Base-by-base conservation (phyloP, 208 protist species). In the Willaertia magna region DNA sequence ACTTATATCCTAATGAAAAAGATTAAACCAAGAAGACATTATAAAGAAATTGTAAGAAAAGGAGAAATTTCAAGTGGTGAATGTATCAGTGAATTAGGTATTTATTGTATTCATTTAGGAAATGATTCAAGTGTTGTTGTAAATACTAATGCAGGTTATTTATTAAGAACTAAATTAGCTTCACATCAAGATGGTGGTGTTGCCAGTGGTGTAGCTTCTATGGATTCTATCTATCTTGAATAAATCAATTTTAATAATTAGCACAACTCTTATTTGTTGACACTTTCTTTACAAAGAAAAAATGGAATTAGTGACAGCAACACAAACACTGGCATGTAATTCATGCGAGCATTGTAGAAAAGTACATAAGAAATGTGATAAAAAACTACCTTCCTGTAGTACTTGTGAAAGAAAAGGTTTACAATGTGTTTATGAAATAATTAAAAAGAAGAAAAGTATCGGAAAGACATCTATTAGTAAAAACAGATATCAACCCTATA, bases 161-260 rank as follows among this genome's bases (percentile, higher is more conserved):
- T 97, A 0, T 89, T 98, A 78, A 91, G 96, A 7, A 93, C 96
- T 12, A 98, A 98, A 87, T 91, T 92, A 26, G 92, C 93, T 18
- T 87, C 92, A 48, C 89, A 92, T 55, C 91, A 96, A 48, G 96
- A 98, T 83, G 96, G 95, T 18, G 96, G 96, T 83, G 95, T 98
- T 43, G 96, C 96, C 85, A 91, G 94, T 14, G 96, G 96, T 67
- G 91, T 97, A 44, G 94, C 95, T 67, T 92, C 93, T 46, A 89
- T 98, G 2, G 95, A 98, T 87, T 96, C 91, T 83, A 67, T 67
- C 34, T 67, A 67, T 67, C 55, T 67, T 67, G n/a, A n/a, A n/a
- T n/a, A n/a, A n/a, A n/a, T n/a, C n/a, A n/a, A n/a, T n/a, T n/a
- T n/a, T n/a, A n/a, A n/a, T n/a, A n/a, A n/a, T n/a, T n/a, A n/a